phyloP scores from a whole-genome alignment of 2,329 filamentous ascomycete species.

The Colletotrichum sp. region DNA sequence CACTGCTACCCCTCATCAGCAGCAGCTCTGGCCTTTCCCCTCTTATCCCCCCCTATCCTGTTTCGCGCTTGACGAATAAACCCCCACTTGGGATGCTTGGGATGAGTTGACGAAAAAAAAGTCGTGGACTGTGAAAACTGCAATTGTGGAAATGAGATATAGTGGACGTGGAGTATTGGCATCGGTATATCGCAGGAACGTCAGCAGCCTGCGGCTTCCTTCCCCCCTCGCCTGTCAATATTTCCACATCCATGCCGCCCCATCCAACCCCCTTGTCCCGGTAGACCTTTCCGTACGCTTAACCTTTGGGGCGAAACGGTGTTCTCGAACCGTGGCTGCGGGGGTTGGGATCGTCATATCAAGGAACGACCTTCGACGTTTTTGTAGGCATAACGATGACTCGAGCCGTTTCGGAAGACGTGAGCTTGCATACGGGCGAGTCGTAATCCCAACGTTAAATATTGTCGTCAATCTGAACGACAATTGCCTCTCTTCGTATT shows the following conservation, averaged over 20 bases:
- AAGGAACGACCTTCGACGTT: slow-evolving; percentile 8
- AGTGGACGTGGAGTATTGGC: neutral
- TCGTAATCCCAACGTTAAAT: slow-evolving; percentile 8
- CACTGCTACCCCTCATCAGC: neutral
- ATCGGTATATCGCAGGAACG: neutral
- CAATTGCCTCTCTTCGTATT: neutral
- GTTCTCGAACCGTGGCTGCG: slow-evolving; percentile 5
- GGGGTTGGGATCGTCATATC: slow-evolving; percentile 3
- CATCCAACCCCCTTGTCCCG: slow-evolving; percentile 6
- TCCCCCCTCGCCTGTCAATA: neutral
- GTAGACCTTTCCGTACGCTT: slow-evolving; percentile 8
- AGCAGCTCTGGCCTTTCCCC: neutral
- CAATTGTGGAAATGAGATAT: neutral
- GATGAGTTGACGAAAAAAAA: neutral
- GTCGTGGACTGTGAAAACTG: neutral
- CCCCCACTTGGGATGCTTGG: slow-evolving; percentile 1
- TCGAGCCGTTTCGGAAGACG: slow-evolving; percentile 17
- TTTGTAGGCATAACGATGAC: slow-evolving; percentile 8
- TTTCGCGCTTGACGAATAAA: slow-evolving; percentile 4
- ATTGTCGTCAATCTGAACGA: slow-evolving; percentile 11
- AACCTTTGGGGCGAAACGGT: slow-evolving; percentile 18
- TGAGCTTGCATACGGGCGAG: neutral
- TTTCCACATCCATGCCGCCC: slow-evolving; percentile 1
- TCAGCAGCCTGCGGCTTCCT: neutral
- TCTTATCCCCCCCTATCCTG: neutral